A percentile compares a stretch with the other conserved stretches of the same genome.
Conservation (phyloP, 768 basidiomycete genomes). For the Leucocoprinus leucothites region DNA sequence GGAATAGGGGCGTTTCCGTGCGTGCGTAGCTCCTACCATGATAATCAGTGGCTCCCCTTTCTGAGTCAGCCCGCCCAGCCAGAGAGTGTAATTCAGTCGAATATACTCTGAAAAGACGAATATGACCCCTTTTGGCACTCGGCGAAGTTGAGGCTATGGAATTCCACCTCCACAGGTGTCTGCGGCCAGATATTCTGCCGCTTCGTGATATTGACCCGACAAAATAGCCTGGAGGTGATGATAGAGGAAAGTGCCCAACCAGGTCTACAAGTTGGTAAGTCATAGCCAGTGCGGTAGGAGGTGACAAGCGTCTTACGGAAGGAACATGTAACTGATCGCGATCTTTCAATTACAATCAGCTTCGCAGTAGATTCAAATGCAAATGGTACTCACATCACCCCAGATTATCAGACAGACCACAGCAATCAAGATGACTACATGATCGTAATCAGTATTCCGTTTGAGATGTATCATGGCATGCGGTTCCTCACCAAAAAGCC, state of each 20-base stretch:
- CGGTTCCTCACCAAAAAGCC: not conserved
- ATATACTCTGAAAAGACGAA: too few species aligned
- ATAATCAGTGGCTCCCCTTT: too few species aligned
- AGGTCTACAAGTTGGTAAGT: not conserved
- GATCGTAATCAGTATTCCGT: not conserved
- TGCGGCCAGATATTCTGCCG: too few species aligned
- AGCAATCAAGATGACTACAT: constrained; percentile 2
- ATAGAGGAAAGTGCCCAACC: constrained; percentile 6
- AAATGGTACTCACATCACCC: constrained; percentile 1
- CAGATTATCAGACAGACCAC: constrained; percentile 6
- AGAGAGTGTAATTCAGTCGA: too few species aligned
- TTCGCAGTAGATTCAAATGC: too few species aligned
- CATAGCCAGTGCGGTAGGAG: not conserved
- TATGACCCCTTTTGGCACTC: too few species aligned
- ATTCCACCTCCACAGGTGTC: too few species aligned
- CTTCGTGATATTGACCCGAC: not conserved
- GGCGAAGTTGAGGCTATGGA: too few species aligned
- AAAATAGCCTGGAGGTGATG: constrained; percentile 7
- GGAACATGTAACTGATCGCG: not conserved
- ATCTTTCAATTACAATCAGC: not conserved
- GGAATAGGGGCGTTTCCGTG: too few species aligned
- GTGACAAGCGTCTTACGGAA: constrained; percentile 1
- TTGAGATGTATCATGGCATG: too few species aligned
- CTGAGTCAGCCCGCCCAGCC: too few species aligned
- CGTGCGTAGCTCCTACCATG: too few species aligned